phyloP scores from a whole-genome alignment of 2,329 filamentous ascomycete genomes.

The Coniochaeta sp. region DNA sequence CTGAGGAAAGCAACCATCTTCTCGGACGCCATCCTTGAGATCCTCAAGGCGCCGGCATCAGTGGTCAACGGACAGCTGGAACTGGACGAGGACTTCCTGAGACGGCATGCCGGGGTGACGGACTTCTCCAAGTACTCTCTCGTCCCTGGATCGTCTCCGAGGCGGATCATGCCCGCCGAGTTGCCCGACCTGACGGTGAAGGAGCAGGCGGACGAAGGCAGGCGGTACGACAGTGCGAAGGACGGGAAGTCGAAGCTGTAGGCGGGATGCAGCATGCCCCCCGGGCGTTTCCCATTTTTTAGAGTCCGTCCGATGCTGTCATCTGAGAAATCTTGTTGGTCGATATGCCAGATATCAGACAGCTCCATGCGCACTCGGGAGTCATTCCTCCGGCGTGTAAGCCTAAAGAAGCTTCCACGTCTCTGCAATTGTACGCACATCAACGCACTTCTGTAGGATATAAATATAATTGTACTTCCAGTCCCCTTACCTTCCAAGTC shows the following conservation, averaged over 20 bases:
- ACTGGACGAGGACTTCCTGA: slow-evolving; percentile 76
- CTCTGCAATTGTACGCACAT: too few relatives aligned
- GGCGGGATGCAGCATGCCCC: too few relatives aligned
- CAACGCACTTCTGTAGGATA: too few relatives aligned
- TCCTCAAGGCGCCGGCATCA: slow-evolving; percentile 53
- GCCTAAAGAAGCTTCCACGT: too few relatives aligned
- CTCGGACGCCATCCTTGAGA: slow-evolving; percentile 70
- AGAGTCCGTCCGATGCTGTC: too few relatives aligned
- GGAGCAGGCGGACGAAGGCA: slow-evolving; percentile 13
- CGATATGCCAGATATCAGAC: too few relatives aligned
- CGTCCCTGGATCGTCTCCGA: slow-evolving; percentile 54
- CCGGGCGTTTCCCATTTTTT: too few relatives aligned
- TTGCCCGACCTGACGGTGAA: slow-evolving; percentile 39
- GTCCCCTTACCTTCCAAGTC: too few relatives aligned
- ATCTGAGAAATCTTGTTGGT: too few relatives aligned
- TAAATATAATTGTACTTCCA: too few relatives aligned
- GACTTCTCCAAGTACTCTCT: slow-evolving; percentile 71
- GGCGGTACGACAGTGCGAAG: slow-evolving; percentile 57
- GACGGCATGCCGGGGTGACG: slow-evolving; percentile 51
- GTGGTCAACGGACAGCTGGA: slow-evolving; percentile 65
- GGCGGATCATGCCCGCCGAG: slow-evolving; percentile 69
- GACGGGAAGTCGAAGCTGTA: slow-evolving; percentile 4
- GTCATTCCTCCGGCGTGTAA: too few relatives aligned
- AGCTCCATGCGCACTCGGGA: too few relatives aligned
- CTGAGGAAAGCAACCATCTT: slow-evolving; percentile 68